Evolutionary conservation across 495 filamentous ascomycete genomes (phyloP), one percentile per base, ranked within the genome.

Genomic region (Neurospora sp.): DNA sequence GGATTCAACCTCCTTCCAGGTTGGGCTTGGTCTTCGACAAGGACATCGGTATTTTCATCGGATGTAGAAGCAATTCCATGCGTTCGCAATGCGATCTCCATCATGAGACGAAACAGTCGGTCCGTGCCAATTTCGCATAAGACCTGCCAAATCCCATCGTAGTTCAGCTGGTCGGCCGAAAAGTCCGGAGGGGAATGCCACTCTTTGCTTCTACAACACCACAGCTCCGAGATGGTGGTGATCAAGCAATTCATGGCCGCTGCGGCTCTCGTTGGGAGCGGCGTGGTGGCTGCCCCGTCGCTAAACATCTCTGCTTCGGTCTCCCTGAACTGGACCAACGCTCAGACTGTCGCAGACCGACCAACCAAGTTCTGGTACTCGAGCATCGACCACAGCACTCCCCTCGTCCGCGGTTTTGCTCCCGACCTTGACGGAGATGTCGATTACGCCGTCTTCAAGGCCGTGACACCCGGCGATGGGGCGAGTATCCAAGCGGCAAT

Each of bases 351-450:
- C 8, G 6, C 54, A 16, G 14, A 74, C 12, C 69, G 69, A 72
- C 75, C 75, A 31, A 79, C 79, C 39, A 78, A 75, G 42, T 84
- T 80, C 70, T 84, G 78, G 78, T 79, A 79, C 38, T 40, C 81
- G 38, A 82, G 81, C 66, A 74, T 85, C 42, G 80, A 85, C 71
- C 83, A 84, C 60, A 79, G 75, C 11, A 71, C 44, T 4, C 75
- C 69, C 8, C 5, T 72, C 1, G 62, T 78, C 7, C 75, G 83
- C 6, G 83, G 83, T 1, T 84, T 75, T 72, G 82, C 80, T 2
- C 83, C 83, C 4, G 79, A 84, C 23, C 78, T 84, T 5, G 81
- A 79, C 44, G 77, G 76, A 23, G 75, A 84, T 73, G 76, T 62
- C 54, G 75, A 70, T 8, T 85, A 85, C 70, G 76, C 78, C 0